Conservation (phyloP, 2,329 filamentous ascomycete species). For the Fusarium temperatum region DNA sequence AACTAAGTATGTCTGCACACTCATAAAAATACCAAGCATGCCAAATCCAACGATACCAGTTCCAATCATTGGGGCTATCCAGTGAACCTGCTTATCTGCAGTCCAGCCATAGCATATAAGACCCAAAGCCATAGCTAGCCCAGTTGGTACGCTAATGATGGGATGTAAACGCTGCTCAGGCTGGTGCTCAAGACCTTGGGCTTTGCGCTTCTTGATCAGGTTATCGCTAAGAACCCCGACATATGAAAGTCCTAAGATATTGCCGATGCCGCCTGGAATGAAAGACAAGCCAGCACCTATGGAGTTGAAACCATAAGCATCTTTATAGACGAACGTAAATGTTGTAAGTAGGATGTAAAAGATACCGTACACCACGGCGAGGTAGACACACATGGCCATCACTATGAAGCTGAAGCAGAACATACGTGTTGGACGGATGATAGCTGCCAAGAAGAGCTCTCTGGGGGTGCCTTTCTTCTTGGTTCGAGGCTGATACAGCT, state of each 20-base stretch:
- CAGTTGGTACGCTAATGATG: not conserved
- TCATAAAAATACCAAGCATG: not conserved
- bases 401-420: slow-evolving; percentile 60
- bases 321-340: slow-evolving; percentile 59
- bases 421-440: slow-evolving; percentile 58
- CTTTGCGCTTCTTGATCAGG: not conserved
- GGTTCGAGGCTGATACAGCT: slow-evolving; percentile 54
- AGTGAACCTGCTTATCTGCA: not conserved
- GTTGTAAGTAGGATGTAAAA: slow-evolving; percentile 65
- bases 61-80: not conserved
- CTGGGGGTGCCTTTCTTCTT: slow-evolving; percentile 44
- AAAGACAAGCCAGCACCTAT: slow-evolving; percentile 36
- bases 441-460: slow-evolving; percentile 50
- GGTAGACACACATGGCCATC: slow-evolving; percentile 57
- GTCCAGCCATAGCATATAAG: not conserved
- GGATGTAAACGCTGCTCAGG: not conserved
- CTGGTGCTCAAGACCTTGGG: not conserved
- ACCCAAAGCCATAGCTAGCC: not conserved
- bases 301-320: slow-evolving; percentile 51
- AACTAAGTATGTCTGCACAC: not conserved
- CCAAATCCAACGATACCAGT: not conserved
- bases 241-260: not conserved
- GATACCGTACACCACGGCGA: slow-evolving; percentile 63
- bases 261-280: slow-evolving; percentile 34
- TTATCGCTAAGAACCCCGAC: not conserved